A percentile compares a stretch with the other conserved stretches of the same genome.
Evolutionary conservation across 2,329 filamentous ascomycete genomes (phyloP).

Genomic region (Aotearoamyces nothofagi): DNA sequence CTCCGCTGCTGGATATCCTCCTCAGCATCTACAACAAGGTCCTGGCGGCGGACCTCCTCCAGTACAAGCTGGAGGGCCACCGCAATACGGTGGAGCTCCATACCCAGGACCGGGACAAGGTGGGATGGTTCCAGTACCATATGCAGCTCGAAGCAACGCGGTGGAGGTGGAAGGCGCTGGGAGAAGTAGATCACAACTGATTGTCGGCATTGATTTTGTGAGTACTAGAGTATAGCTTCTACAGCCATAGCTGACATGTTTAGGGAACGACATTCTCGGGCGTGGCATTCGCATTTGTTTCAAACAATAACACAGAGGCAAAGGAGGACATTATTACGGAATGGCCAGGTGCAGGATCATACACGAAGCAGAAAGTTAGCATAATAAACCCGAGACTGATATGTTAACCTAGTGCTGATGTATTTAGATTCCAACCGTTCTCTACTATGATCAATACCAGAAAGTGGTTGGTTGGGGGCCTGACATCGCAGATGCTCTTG

Average conservation of each 20-base stretch:
- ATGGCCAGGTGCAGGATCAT: slow-evolving; percentile 94
- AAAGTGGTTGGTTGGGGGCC: slow-evolving; percentile 99
- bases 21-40: slow-evolving; percentile 27
- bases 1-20: slow-evolving; percentile 43
- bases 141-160: slow-evolving; percentile 24
- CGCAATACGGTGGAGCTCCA: slow-evolving; percentile 14
- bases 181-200: slow-evolving; percentile 88
- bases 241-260: too few relatives aligned
- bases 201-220: slow-evolving; percentile 98
- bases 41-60: slow-evolving; percentile 21
- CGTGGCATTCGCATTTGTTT: slow-evolving; percentile 86
- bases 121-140: slow-evolving; percentile 11
- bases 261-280: slow-evolving; percentile 96
- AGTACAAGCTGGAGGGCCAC: slow-evolving; percentile 13
- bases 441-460: slow-evolving; percentile 99
- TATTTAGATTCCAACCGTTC: slow-evolving; percentile 82
- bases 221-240: slow-evolving; percentile 20
- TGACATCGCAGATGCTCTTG: slow-evolving; percentile 91
- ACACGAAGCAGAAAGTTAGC: slow-evolving; percentile 92
- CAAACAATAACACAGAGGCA: slow-evolving; percentile 90
- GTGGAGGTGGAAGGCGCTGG: slow-evolving; percentile 77
- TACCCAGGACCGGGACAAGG: slow-evolving; percentile 9
- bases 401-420: slow-evolving; percentile 8
- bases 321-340: slow-evolving; percentile 99
- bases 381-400: slow-evolving; percentile 1